phyloP scores from a whole-genome alignment of 2,329 filamentous ascomycete species.

The Magnaporthiopsis poae region DNA sequence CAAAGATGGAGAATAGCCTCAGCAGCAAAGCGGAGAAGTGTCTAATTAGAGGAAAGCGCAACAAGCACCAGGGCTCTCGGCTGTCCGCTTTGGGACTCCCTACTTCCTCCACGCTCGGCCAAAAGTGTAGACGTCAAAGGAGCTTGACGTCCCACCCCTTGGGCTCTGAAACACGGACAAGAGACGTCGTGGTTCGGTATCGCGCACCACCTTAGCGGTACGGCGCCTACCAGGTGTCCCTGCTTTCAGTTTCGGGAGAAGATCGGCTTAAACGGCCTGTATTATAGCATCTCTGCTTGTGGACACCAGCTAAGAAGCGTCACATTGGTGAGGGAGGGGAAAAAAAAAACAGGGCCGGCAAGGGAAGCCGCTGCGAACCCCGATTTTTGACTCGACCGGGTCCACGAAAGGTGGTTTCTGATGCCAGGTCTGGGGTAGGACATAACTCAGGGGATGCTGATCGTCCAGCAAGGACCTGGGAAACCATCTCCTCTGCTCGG shows the following conservation, averaged over 20 bases:
- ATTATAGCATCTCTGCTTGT: neutral
- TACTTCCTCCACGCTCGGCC: neutral
- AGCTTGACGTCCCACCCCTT: neutral
- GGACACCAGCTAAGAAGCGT: neutral
- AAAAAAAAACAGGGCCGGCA: constrained; percentile 4
- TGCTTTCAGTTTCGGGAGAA: neutral
- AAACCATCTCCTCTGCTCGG: constrained; percentile 4
- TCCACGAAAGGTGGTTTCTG: neutral
- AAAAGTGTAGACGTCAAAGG: neutral
- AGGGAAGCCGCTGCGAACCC: neutral
- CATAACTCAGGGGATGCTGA: neutral
- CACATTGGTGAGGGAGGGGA: constrained; percentile 1
- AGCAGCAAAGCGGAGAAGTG: neutral
- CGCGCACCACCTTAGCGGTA: neutral
- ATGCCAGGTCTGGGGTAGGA: neutral
- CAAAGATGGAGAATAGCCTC: neutral
- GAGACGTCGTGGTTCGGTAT: neutral
- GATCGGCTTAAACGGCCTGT: constrained; percentile 1
- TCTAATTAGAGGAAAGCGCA: neutral
- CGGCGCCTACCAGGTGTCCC: neutral
- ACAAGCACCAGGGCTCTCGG: neutral
- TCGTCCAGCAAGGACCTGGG: neutral
- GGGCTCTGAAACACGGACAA: neutral
- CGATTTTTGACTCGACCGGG: neutral
- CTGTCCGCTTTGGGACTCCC: neutral